phyloP scores from a whole-genome alignment of 2,329 filamentous ascomycete genomes.

The Aspergillus sojae region DNA sequence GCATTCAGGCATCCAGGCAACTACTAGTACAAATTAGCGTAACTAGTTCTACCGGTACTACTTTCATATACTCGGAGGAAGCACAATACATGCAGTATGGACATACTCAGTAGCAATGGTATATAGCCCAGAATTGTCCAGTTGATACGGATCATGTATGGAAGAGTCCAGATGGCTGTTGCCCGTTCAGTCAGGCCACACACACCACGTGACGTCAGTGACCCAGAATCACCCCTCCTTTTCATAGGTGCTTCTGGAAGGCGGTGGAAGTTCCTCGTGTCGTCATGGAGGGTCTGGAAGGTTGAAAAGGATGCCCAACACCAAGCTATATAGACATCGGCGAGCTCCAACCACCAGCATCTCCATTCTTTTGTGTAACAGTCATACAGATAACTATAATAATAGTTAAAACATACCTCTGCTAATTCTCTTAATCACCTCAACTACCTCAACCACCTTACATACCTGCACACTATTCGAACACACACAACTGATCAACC shows the following conservation, averaged over 20 bases:
- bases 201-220: conserved; percentile 17
- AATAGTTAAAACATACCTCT: not conserved
- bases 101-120: not conserved
- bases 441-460: not conserved
- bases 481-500: not conserved
- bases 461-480: not conserved
- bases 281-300: conserved; percentile 31
- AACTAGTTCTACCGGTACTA: not conserved
- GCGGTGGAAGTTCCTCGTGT: conserved; percentile 36
- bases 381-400: not conserved
- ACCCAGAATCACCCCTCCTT: conserved; percentile 5
- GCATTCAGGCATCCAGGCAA: conserved; percentile 1
- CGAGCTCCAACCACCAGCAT: not conserved
- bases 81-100: not conserved
- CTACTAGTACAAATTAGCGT: not conserved
- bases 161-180: not conserved
- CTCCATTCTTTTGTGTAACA: not conserved
- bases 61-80: not conserved
- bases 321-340: conserved; percentile 9
- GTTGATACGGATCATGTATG: not conserved
- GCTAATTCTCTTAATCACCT: not conserved
- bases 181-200: not conserved
- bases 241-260: conserved; percentile 33
- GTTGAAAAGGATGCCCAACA: conserved; percentile 13
- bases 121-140: not conserved